phyloP scores from a whole-genome alignment of 495 filamentous ascomycete genomes.

The Polyplosphaeria fusca region DNA sequence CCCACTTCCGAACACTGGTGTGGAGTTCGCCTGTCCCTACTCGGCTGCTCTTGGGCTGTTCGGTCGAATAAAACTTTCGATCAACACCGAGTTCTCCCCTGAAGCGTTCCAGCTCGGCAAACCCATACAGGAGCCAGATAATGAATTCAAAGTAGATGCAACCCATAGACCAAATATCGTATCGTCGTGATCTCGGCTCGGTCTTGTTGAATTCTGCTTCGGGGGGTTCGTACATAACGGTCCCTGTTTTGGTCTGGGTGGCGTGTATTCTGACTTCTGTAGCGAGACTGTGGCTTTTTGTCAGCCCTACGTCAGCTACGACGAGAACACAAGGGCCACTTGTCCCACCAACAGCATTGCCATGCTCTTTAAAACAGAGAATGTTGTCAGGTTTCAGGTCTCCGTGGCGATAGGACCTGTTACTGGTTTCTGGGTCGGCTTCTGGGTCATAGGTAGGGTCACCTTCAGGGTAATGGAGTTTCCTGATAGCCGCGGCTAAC shows the following conservation, averaged over 20 bases:
- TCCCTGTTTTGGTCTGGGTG: slow-evolving; percentile 15
- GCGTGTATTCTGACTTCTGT: slow-evolving; percentile 18
- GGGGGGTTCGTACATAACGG: slow-evolving; percentile 34
- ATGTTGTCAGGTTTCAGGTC: slow-evolving; percentile 39
- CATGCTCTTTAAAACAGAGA: not conserved
- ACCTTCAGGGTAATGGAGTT: not conserved
- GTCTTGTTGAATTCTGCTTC: slow-evolving; percentile 24
- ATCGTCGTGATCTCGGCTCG: slow-evolving; percentile 29
- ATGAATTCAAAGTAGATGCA: slow-evolving; percentile 42
- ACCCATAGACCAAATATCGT: slow-evolving; percentile 45
- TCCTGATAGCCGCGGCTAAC: not conserved
- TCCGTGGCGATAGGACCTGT: slow-evolving; percentile 31
- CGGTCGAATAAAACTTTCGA: not conserved
- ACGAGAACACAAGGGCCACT: slow-evolving; percentile 10
- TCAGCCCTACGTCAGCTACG: slow-evolving; percentile 36
- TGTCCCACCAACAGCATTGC: too few species aligned
- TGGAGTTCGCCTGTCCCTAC: too few species aligned
- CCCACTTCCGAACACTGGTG: not conserved
- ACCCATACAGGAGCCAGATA: slow-evolving; percentile 42
- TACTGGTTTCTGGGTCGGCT: too few species aligned
- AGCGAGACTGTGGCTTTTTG: slow-evolving; percentile 27
- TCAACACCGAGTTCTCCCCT: slow-evolving; percentile 11
- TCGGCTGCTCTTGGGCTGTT: not conserved
- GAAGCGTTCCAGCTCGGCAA: slow-evolving; percentile 26
- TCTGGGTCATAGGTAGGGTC: too few species aligned